These are phyloP conservation scores for Niveomyces coronatus DNA, from an alignment of 2,329 filamentous ascomycete species.

Conservation along the genomic window DNA sequence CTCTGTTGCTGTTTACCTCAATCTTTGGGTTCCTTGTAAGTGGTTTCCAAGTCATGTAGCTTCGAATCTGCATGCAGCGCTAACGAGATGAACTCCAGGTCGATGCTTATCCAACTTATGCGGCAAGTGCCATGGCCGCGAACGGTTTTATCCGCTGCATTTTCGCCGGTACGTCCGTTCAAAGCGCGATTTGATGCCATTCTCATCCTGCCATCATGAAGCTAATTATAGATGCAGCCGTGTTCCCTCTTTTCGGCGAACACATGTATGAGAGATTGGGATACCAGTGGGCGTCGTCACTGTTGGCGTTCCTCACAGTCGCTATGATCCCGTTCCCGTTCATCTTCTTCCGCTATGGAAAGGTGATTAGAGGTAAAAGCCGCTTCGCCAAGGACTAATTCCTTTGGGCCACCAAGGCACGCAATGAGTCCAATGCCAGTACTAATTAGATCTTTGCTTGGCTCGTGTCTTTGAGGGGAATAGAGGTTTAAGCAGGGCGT, in stretches of 20 bases:
- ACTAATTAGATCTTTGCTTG: no score
- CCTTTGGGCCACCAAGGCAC: no score
- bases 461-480: no score
- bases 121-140: constrained; percentile 69
- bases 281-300: constrained; percentile 56
- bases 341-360: constrained; percentile 51
- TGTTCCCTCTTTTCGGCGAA: constrained; percentile 65
- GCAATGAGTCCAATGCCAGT: no score
- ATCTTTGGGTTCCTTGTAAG: constrained; percentile 69
- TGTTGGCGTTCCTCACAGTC: constrained; percentile 51
- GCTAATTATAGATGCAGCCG: no score
- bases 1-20: constrained; percentile 68
- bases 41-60: not conserved
- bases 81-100: no score
- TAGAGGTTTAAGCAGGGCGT: no score
- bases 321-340: constrained; percentile 55
- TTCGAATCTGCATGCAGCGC: no score
- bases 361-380: constrained; percentile 43
- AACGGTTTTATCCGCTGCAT: constrained; percentile 70
- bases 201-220: no score
- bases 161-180: no score
- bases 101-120: constrained; percentile 67
- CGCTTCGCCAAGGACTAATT: constrained; percentile 44
- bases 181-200: no score
- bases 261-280: constrained; percentile 63